Percentiles rank a stretch among this genome's conserved stretches.
phyloP scores from a whole-genome alignment of 805 yeast species.

The Yarrowia sp. region DNA sequence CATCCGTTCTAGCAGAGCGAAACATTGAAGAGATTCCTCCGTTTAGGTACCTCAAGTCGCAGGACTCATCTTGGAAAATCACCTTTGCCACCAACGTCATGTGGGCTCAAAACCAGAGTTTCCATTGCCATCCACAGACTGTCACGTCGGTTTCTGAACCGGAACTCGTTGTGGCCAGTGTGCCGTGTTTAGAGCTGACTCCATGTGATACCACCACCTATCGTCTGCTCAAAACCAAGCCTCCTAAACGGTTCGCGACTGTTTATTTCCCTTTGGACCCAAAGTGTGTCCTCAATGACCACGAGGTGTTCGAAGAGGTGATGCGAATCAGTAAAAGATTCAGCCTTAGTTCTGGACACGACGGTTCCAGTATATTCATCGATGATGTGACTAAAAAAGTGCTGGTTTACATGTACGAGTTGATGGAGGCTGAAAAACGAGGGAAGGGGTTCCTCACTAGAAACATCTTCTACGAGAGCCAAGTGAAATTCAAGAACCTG shows the following conservation, averaged over 20 bases:
- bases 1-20: neutral
- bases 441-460: no score
- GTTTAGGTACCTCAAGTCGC: neutral
- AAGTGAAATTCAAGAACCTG: no score
- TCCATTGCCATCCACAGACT: neutral
- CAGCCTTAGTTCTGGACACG: neutral
- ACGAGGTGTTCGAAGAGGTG: neutral
- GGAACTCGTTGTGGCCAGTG: no score
- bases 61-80: constrained; percentile 1
- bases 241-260: neutral
- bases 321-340: neutral
- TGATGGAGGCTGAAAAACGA: neutral
- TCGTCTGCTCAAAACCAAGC: constrained; percentile 11
- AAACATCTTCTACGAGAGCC: no score
- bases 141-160: no score
- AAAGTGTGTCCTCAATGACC: neutral
- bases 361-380: neutral
- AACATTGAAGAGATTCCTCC: neutral
- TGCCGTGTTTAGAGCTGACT: no score
- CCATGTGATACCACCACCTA: neutral
- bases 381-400: neutral
- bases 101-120: constrained; percentile 5
- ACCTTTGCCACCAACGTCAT: constrained; percentile 4
- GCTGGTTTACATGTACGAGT: neutral
- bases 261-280: no score